These are phyloP conservation scores for Lactifluus subvellereus DNA, from an alignment of 768 basidiomycete species.

Conservation along the genomic window DNA sequence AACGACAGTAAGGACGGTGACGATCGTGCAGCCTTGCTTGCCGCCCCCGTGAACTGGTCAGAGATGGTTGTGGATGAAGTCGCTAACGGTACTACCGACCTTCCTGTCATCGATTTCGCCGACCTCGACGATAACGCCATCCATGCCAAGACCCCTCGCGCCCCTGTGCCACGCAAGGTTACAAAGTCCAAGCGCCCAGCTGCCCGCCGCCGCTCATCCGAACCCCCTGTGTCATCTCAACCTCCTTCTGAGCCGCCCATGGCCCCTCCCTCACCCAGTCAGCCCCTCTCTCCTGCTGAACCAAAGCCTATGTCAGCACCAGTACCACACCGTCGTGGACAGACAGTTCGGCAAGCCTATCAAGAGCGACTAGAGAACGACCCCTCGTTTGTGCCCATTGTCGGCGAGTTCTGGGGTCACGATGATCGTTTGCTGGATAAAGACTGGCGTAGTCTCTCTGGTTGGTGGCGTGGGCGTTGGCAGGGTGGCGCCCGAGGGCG, in stretches of 20 bases:
- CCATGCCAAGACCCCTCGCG: constrained; percentile 29
- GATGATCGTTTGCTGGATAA: constrained; percentile 87
- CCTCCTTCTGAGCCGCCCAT: constrained; percentile 29
- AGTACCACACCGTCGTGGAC: constrained; percentile 40
- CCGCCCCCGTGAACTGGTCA: constrained; percentile 59
- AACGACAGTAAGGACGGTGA: constrained; percentile 27
- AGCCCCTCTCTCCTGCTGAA: constrained; percentile 33
- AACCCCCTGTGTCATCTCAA: constrained; percentile 23
- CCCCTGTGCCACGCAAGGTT: constrained; percentile 28
- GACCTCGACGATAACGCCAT: constrained; percentile 39
- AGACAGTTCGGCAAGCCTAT: constrained; percentile 78
- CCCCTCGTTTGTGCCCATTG: constrained; percentile 84
- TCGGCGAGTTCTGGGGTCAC: constrained; percentile 93
- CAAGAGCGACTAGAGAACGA: constrained; percentile 76
- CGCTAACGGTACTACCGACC: constrained; percentile 53
- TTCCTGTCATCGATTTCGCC: constrained; percentile 79
- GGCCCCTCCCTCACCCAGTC: constrained; percentile 30
- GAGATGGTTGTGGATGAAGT: constrained; percentile 79
- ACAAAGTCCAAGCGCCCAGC: constrained; percentile 32
- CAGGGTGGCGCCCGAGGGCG: constrained; percentile 62
- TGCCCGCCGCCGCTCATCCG: constrained; percentile 32
- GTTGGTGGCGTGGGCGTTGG: constrained; percentile 84
- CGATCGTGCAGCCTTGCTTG: constrained; percentile 46
- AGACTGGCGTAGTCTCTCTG: constrained; percentile 72
- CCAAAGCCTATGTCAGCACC: constrained; percentile 29